Conservation (phyloP, 805 yeast genomes). For the Candida silvicultrix region DNA sequence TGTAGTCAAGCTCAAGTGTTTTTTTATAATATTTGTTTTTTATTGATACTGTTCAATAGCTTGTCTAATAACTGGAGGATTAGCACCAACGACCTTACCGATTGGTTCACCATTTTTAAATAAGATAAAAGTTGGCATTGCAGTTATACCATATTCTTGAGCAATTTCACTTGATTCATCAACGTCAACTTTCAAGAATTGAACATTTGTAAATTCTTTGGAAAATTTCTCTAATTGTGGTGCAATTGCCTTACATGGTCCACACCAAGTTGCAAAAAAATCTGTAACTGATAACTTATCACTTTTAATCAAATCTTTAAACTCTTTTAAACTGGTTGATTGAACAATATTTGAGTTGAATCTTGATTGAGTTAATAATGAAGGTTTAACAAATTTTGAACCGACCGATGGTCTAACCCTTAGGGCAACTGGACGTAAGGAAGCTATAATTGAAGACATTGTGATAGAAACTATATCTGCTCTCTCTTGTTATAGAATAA, state of each 20-base stretch:
- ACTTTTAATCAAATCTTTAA: conserved; percentile 26
- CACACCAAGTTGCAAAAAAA: conserved; percentile 73
- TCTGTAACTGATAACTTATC: conserved; percentile 49
- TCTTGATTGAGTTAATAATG: conserved; percentile 1
- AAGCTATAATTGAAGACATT: not conserved
- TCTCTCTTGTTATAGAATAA: too few species aligned
- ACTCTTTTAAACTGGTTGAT: conserved; percentile 27
- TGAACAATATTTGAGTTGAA: conserved; percentile 25
- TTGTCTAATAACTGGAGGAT: conserved; percentile 27
- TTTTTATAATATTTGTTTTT: too few species aligned
- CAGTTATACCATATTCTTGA: conserved; percentile 50
- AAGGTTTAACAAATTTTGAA: not conserved
- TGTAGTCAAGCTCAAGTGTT: too few species aligned
- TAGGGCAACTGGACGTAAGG: conserved; percentile 3
- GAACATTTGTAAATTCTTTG: conserved; percentile 37
- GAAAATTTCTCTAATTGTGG: conserved; percentile 44
- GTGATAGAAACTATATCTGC: too few species aligned
- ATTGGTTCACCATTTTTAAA: conserved; percentile 54
- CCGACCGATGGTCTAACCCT: conserved; percentile 1
- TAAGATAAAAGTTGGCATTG: conserved; percentile 72
- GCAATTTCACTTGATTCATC: conserved; percentile 59
- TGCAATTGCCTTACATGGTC: conserved; percentile 69
- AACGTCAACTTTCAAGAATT: conserved; percentile 66
- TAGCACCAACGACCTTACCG: conserved; percentile 61
- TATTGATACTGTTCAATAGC: conserved; percentile 24